Percentiles rank a stretch among this genome's conserved stretches.
Conservation (phyloP, 1,284 basidiomycete genomes). For the Rhodotorula glutinis region DNA sequence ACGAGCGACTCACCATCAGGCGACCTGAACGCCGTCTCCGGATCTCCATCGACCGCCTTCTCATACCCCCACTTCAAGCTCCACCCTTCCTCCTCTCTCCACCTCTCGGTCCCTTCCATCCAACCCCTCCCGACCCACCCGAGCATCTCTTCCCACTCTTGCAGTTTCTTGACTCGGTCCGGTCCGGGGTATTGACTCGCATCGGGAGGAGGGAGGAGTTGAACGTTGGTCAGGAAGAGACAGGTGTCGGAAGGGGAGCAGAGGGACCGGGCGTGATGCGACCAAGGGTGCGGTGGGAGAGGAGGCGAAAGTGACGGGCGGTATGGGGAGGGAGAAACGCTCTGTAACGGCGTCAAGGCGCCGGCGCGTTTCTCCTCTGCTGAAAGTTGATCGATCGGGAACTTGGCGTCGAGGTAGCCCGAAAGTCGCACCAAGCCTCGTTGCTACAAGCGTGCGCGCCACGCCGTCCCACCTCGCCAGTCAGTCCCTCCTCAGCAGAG, state of each 20-base stretch:
- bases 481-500: too few species aligned
- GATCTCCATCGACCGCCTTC: slow-evolving; percentile 40
- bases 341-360: background rate
- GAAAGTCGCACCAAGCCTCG: slow-evolving; percentile 17
- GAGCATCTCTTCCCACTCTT: slow-evolving; percentile 36
- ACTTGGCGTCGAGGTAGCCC: slow-evolving; percentile 1
- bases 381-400: slow-evolving; percentile 1
- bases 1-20: slow-evolving; percentile 41
- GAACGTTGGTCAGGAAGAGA: slow-evolving; percentile 41
- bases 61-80: slow-evolving; percentile 34
- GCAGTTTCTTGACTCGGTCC: background rate
- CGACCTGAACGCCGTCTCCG: slow-evolving; percentile 39
- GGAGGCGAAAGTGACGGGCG: slow-evolving; percentile 1
- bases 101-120: slow-evolving; percentile 24
- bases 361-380: background rate
- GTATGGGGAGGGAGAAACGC: slow-evolving; percentile 2
- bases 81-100: slow-evolving; percentile 38
- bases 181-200: slow-evolving; percentile 36
- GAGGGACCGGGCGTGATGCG: slow-evolving; percentile 33
- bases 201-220: slow-evolving; percentile 35
- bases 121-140: slow-evolving; percentile 20
- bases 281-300: slow-evolving; percentile 22
- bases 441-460: background rate
- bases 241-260: slow-evolving; percentile 13
- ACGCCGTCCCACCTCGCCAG: background rate